Conservation (phyloP, 805 yeast species). For the Naumovozyma baii region DNA sequence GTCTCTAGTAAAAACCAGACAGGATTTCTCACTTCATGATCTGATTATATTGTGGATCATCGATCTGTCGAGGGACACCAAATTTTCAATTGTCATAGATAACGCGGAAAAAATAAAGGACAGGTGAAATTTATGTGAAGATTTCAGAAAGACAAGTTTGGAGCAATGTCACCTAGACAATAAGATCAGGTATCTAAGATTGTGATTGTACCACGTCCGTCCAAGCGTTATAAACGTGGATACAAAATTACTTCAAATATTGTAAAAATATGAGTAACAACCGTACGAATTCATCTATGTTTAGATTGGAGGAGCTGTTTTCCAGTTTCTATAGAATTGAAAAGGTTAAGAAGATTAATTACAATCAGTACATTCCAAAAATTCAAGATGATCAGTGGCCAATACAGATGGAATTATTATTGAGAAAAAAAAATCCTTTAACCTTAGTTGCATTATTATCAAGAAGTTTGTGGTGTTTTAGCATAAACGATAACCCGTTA, state of each 20-base stretch:
- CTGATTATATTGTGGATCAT: too few relatives aligned
- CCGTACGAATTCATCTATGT: slow-evolving; percentile 4
- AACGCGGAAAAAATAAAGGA: not conserved
- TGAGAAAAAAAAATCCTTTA: slow-evolving; percentile 30
- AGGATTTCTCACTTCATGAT: too few relatives aligned
- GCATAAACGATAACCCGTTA: slow-evolving; percentile 31
- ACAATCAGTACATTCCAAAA: slow-evolving; percentile 26
- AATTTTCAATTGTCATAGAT: not conserved
- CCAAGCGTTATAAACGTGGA: too few relatives aligned
- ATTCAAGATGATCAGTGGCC: slow-evolving; percentile 34
- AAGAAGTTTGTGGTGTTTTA: slow-evolving; percentile 37
- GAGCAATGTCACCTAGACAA: too few relatives aligned
- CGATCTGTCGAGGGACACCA: not conserved
- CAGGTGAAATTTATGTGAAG: too few relatives aligned
- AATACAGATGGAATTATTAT: slow-evolving; percentile 33
- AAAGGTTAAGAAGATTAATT: slow-evolving; percentile 25
- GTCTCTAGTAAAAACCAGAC: not conserved
- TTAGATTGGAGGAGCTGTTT: slow-evolving; percentile 22
- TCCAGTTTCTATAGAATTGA: slow-evolving; percentile 26
- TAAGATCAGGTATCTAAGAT: too few relatives aligned
- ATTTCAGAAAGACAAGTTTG: too few relatives aligned
- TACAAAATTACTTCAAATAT: too few relatives aligned
- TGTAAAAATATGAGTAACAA: slow-evolving; percentile 1
- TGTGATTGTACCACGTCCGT: too few relatives aligned
- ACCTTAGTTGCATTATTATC: slow-evolving; percentile 33